These are phyloP conservation scores for Odontarrhena argentea DNA, from an alignment of 345 rosid genomes.

Conservation along the genomic window DNA sequence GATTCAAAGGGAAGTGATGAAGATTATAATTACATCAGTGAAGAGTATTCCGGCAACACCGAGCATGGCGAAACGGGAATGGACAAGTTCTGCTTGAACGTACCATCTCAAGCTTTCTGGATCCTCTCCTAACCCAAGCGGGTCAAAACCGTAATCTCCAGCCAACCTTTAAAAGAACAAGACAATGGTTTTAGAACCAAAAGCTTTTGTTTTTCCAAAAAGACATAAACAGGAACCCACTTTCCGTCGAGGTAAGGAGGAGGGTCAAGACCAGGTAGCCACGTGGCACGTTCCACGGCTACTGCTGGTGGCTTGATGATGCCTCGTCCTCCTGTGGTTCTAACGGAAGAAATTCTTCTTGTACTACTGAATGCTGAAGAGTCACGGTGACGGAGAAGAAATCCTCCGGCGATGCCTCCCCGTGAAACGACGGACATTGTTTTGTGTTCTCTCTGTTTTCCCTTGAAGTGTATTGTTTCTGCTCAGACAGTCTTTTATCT, in stretches of 20 bases:
- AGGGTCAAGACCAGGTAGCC: constrained; percentile 95
- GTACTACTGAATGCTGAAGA: constrained; percentile 6
- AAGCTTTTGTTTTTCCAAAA: neutral
- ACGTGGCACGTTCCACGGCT: constrained; percentile 77
- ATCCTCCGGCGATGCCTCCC: constrained; percentile 31
- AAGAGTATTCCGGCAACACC: constrained; percentile 93
- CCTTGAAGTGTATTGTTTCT: neutral
- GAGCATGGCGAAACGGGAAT: constrained; percentile 89
- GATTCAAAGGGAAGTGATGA: neutral
- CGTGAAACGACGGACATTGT: constrained; percentile 34
- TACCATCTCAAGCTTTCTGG: constrained; percentile 91
- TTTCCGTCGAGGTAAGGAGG: constrained; percentile 86
- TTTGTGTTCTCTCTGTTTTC: neutral
- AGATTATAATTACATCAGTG: constrained; percentile 59
- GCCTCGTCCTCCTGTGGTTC: constrained; percentile 22
- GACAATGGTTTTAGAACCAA: neutral
- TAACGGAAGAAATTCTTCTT: constrained; percentile 24
- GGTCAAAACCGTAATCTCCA: constrained; percentile 94
- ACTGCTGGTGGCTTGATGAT: constrained; percentile 29
- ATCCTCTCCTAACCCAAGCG: constrained; percentile 90
- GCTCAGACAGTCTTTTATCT: constrained; percentile 11
- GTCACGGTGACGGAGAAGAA: constrained; percentile 1
- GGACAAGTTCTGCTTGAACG: constrained; percentile 95
- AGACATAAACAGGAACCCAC: constrained; percentile 46
- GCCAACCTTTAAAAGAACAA: constrained; percentile 52